These are phyloP conservation scores for Phialocephala sp. DNA, from an alignment of 2,329 filamentous ascomycete genomes.

Conservation along the genomic window DNA sequence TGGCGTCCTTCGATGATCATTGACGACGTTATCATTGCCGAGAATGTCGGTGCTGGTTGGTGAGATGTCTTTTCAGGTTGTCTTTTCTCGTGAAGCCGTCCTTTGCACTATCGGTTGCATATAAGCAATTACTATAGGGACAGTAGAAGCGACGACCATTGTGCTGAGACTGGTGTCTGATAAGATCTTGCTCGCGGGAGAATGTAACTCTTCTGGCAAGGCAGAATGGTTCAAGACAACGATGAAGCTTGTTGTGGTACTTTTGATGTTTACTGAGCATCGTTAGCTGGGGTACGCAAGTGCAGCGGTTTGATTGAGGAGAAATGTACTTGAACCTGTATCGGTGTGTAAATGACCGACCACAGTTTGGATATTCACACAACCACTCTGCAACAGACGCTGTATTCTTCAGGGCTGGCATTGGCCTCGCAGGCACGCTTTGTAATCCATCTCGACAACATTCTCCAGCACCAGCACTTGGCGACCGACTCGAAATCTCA, in stretches of 20 bases:
- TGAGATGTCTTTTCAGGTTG: constrained; percentile 13
- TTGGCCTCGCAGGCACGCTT: not conserved
- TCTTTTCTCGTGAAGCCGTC: constrained; percentile 9
- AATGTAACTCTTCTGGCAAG: not conserved
- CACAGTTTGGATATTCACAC: not conserved
- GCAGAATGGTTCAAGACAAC: not conserved
- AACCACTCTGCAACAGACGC: not conserved
- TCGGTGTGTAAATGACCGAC: not conserved
- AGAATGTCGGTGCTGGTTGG: constrained; percentile 2
- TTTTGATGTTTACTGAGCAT: not conserved
- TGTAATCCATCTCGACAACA: not conserved
- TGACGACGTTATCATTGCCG: too few relatives aligned
- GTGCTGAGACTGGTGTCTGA: not conserved
- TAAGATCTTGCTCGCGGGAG: not conserved
- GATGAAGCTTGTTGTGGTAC: not conserved
- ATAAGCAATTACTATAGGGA: not conserved
- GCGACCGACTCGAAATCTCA: too few relatives aligned
- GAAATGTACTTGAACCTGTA: not conserved
- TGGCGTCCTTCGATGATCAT: too few relatives aligned
- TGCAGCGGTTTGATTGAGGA: not conserved
- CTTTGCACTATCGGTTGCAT: not conserved
- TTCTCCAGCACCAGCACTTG: too few relatives aligned
- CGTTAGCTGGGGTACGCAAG: not conserved
- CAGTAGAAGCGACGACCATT: not conserved
- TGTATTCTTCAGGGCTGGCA: not conserved